Base-by-base conservation (phyloP, 495 filamentous ascomycete species). In the Penicillium nucicola region DNA sequence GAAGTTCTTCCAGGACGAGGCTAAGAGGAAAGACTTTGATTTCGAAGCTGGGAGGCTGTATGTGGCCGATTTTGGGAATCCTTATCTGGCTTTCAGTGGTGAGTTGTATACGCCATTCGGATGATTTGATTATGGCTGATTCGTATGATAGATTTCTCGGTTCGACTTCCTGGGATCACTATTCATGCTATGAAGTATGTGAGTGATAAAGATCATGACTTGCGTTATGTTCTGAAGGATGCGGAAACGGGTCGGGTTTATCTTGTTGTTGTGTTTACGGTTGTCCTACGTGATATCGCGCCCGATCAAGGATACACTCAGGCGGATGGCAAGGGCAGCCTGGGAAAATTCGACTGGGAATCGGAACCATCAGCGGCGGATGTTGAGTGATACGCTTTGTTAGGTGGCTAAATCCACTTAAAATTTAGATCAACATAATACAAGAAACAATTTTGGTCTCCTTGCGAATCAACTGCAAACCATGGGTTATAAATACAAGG, bases 201-300 rank as follows among this genome's bases (percentile, higher is more conserved):
- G 74, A 86, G 93, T 66, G 87, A 87, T 11, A 85, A 92, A 65
- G 69, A 77, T 69, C 85, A 90, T 68, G 75, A 78, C 45, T 75
- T 90, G 67, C 90, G 91, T 73, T 97, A 96, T 74, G 85, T 90
- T 31, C 77, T 97, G 53, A 92, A 87, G 58, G 86, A 96, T 62
- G 77, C 77, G 30, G 68, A 69, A 5, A 90, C 86, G 5, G 78
- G 78, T 18, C 78, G 84, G 17, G 77, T 86, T 17, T 88, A 93
- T 58, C 77, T 95, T 18, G 89, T 92, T 19, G 76, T 98, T 13
- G 60, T 87, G 14, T 91, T 97, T 65, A 84, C 83, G 22, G 74
- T 95, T 1, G 75, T 92, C 14, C 37, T 62, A 25, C 22, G 48
- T 12, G 55, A 45, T 18, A 52, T 45, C 18, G 57, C 51, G 15